Conservation (phyloP, 225 moss, liverwort and hornwort species). For the Pseudoscleropodium purum region DNA sequence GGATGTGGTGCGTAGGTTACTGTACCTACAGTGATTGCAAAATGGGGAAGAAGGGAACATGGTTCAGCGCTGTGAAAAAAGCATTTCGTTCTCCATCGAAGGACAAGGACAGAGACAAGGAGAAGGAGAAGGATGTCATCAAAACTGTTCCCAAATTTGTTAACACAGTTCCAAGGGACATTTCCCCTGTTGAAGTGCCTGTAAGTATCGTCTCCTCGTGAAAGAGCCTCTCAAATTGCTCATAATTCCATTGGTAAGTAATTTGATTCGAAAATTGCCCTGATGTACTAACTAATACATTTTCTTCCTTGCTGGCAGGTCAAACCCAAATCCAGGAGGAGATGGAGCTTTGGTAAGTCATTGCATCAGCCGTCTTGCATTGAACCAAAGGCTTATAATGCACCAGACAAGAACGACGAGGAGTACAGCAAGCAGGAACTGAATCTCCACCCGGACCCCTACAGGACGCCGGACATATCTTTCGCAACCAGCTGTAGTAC, state of each 20-base stretch:
- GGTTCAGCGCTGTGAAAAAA: constrained; percentile 84
- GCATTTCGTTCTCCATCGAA: constrained; percentile 74
- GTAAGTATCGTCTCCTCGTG: background rate
- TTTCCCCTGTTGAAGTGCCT: constrained; percentile 4
- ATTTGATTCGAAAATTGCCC: background rate
- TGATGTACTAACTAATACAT: background rate
- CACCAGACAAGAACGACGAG: constrained; percentile 38
- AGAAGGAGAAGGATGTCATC: constrained; percentile 44
- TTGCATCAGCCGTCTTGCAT: constrained; percentile 29
- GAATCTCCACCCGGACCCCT: background rate
- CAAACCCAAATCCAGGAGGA: constrained; percentile 54
- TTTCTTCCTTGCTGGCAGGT: constrained; percentile 21
- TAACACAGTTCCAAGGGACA: background rate
- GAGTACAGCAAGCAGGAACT: constrained; percentile 25
- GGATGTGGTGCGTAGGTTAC: background rate
- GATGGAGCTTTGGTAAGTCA: constrained; percentile 81
- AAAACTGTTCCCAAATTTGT: constrained; percentile 13
- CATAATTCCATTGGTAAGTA: background rate
- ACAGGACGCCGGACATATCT: constrained; percentile 21
- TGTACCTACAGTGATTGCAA: background rate
- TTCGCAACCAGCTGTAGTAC: constrained; percentile 16
- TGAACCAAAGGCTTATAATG: constrained; percentile 26
- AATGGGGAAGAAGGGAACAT: constrained; percentile 83
- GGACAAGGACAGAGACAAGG: constrained; percentile 40
- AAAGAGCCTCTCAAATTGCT: background rate